Percentiles rank a stretch among this genome's conserved stretches.
Evolutionary conservation across 257 asterid species (phyloP).

Genomic region (Solanum medicagineum): DNA sequence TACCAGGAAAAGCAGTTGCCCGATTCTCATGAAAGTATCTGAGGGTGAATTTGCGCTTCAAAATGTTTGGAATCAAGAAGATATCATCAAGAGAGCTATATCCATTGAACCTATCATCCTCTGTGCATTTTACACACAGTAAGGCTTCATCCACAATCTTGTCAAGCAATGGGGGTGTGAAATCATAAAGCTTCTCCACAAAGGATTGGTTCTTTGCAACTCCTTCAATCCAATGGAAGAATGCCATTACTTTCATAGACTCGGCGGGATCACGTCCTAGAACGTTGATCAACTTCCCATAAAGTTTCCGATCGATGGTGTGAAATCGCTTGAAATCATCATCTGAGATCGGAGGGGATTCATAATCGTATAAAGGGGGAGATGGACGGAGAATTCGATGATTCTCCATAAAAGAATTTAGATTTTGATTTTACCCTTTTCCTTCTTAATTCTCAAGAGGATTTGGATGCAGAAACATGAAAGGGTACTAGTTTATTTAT

Average conservation of each 20-base stretch:
- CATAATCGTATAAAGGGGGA: conserved; percentile 7
- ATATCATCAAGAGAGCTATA: not conserved
- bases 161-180: conserved; percentile 17
- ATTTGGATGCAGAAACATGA: not conserved
- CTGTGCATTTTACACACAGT: conserved; percentile 27
- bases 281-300: conserved; percentile 6
- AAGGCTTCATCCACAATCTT: conserved; percentile 27
- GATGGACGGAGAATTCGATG: not conserved
- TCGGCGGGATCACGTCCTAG: conserved; percentile 40
- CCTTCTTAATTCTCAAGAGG: not conserved
- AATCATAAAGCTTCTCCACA: conserved; percentile 12
- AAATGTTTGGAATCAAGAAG: not conserved
- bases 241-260: conserved; percentile 41
- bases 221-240: conserved; percentile 51
- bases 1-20: not conserved
- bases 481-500: not conserved
- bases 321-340: conserved; percentile 42
- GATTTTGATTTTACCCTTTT: not conserved
- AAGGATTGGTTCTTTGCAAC: conserved; percentile 1
- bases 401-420: not conserved
- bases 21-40: not conserved
- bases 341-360: conserved; percentile 21
- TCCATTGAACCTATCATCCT: conserved; percentile 3
- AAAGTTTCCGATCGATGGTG: conserved; percentile 37
- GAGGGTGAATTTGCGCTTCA: not conserved